phyloP scores from a whole-genome alignment of 306 rosid genomes.

The Quercus engelmannii region DNA sequence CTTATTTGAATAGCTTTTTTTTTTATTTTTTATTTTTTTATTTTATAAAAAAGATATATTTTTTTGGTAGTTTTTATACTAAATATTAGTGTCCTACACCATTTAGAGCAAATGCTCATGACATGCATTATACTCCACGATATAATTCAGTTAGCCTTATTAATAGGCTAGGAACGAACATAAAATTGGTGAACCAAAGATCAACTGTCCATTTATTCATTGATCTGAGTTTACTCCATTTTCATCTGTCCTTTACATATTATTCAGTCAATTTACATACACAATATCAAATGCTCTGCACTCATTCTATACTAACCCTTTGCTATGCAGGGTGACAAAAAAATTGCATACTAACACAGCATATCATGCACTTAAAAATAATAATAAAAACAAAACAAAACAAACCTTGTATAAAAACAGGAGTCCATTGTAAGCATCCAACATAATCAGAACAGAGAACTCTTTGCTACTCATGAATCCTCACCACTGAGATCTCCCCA shows the following conservation, averaged over 20 bases:
- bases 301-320: too few species aligned
- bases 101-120: too few species aligned
- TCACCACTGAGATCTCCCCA: conserved; percentile 81
- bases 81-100: too few species aligned
- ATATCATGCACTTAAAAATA: not conserved
- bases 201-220: not conserved
- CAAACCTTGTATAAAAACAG: not conserved
- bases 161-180: too few species aligned
- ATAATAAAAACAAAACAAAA: not conserved
- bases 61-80: too few species aligned
- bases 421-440: not conserved
- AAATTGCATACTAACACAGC: not conserved
- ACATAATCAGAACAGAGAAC: not conserved
- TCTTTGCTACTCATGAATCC: conserved; percentile 32
- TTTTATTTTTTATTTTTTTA: too few species aligned
- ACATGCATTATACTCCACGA: too few species aligned
- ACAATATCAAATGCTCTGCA: not conserved
- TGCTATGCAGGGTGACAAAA: not conserved
- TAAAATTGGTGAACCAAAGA: not conserved
- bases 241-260: not conserved
- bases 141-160: too few species aligned
- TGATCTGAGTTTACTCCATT: not conserved
- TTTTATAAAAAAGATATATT: too few species aligned
- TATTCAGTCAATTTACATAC: not conserved
- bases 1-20: too few species aligned